These are phyloP conservation scores for Letharia columbiana DNA, from an alignment of 495 filamentous ascomycete genomes.

Conservation along the genomic window DNA sequence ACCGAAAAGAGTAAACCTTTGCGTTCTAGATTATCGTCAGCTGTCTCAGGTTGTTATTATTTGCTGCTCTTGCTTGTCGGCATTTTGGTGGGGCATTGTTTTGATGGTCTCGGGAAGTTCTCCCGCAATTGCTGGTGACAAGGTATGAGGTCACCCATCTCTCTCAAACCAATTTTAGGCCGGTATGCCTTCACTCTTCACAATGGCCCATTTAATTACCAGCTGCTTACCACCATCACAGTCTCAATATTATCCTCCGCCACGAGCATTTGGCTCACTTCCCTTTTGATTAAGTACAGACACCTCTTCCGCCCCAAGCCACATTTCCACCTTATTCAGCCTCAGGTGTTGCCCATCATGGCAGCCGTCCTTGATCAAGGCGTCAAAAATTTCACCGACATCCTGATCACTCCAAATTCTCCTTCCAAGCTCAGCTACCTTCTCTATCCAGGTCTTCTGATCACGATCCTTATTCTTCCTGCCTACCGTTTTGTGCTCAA, in stretches of 20 bases:
- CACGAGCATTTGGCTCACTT: not conserved
- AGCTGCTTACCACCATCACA: not conserved
- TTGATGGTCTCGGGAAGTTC: not conserved
- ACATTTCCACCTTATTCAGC: constrained; percentile 9
- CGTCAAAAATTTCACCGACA: constrained; percentile 34
- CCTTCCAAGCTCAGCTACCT: constrained; percentile 40
- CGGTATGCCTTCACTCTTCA: not conserved
- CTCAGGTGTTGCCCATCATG: constrained; percentile 40
- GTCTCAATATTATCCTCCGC: not conserved
- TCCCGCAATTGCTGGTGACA: not conserved
- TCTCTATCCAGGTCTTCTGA: constrained; percentile 37
- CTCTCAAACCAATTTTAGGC: not conserved
- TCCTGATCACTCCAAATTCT: constrained; percentile 29
- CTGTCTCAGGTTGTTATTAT: not conserved
- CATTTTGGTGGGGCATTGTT: not conserved
- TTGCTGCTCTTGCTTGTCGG: not conserved
- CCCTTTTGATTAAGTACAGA: not conserved
- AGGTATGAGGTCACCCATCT: constrained; percentile 2
- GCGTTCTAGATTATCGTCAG: not conserved
- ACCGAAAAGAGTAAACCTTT: not conserved
- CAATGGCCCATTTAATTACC: not conserved
- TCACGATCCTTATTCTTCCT: constrained; percentile 40
- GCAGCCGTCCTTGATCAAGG: constrained; percentile 41
- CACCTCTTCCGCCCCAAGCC: not conserved
- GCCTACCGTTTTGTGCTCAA: constrained; percentile 50